These are phyloP conservation scores for Floccularia luteovirens DNA, from an alignment of 768 basidiomycete genomes.

Conservation along the genomic window DNA sequence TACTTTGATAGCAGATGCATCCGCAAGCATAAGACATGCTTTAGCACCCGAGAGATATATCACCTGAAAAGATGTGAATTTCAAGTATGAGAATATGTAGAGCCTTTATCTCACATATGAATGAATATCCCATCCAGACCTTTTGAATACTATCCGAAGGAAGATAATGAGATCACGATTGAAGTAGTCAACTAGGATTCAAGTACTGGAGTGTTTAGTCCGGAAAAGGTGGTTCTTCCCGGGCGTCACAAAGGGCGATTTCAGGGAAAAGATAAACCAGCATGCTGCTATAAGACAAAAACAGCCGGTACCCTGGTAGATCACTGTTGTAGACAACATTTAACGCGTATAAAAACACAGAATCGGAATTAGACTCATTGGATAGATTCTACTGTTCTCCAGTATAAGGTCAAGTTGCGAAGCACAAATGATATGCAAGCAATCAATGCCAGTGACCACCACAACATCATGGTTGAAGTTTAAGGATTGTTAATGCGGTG, in stretches of 20 bases:
- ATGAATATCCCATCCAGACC: constrained; percentile 4
- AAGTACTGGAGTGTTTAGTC: neutral
- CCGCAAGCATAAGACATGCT: constrained; percentile 15
- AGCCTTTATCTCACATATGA: constrained; percentile 2
- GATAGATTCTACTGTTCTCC: too few species aligned
- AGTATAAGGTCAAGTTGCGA: too few species aligned
- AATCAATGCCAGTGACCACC: too few species aligned
- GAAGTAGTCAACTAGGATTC: neutral
- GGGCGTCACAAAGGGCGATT: neutral
- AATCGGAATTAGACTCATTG: too few species aligned
- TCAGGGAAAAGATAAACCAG: too few species aligned
- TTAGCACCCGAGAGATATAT: neutral
- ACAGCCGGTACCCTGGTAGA: too few species aligned
- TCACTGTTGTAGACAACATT: too few species aligned
- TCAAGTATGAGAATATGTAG: neutral
- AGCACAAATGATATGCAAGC: too few species aligned
- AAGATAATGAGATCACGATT: neutral
- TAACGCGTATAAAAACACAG: too few species aligned
- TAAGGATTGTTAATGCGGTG: too few species aligned
- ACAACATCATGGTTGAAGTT: too few species aligned
- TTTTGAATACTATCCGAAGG: neutral
- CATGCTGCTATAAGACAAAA: too few species aligned
- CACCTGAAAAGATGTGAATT: neutral
- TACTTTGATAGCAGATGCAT: constrained; percentile 22
- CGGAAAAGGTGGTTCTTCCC: neutral